Evolutionary conservation across 139 green algal genomes (phyloP).

Genomic region (Monoraphidium neglectum): DNA sequence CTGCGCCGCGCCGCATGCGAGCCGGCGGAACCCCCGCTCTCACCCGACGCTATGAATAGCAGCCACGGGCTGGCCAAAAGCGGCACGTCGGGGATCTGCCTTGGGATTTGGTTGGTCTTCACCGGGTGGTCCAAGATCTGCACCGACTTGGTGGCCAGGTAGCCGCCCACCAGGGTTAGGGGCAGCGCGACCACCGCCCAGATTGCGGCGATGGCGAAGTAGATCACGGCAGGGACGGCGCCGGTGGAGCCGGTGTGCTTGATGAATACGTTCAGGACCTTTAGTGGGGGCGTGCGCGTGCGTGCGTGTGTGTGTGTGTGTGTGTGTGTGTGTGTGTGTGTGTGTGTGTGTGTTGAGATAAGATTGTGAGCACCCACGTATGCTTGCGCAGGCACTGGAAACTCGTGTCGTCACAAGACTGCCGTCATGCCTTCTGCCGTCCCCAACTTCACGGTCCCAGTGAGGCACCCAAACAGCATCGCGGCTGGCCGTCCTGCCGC

Average conservation of each 20-base stretch:
- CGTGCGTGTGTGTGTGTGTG: too few relatives aligned
- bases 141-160: constrained; percentile 51
- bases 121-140: constrained; percentile 75
- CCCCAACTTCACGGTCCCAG: too few relatives aligned
- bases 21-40: not conserved
- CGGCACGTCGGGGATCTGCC: constrained; percentile 84
- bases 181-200: constrained; percentile 89
- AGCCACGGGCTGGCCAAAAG: constrained; percentile 76
- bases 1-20: too few relatives aligned
- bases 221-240: constrained; percentile 85
- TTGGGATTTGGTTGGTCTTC: constrained; percentile 97
- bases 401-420: too few relatives aligned
- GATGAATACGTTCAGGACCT: constrained; percentile 86
- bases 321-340: too few relatives aligned
- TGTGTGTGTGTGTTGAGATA: too few relatives aligned
- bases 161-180: constrained; percentile 69
- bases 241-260: constrained; percentile 75
- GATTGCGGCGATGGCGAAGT: constrained; percentile 86
- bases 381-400: too few relatives aligned
- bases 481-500: too few relatives aligned
- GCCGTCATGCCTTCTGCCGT: too few relatives aligned
- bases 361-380: too few relatives aligned
- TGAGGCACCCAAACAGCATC: too few relatives aligned
- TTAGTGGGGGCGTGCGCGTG: too few relatives aligned
- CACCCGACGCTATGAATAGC: constrained; percentile 81